Conservation (phyloP, 768 basidiomycete species). For the Psilocybe cyanescens region DNA sequence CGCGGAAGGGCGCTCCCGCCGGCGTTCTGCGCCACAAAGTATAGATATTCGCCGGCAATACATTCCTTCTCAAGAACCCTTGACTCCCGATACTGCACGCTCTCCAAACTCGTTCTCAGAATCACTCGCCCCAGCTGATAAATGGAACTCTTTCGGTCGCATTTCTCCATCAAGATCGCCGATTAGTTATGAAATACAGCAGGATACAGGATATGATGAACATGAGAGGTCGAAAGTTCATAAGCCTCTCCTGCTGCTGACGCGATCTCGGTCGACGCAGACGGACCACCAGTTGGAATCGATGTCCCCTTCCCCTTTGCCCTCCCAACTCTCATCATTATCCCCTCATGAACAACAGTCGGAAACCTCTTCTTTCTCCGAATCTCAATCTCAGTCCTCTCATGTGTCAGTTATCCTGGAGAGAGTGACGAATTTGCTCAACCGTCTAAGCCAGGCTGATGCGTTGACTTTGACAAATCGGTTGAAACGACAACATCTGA, state of each 20-base stretch:
- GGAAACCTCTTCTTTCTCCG: conserved; percentile 73
- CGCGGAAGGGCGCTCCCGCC: conserved; percentile 19
- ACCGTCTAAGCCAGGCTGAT: conserved; percentile 73
- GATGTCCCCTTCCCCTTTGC: conserved; percentile 34
- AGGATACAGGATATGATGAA: conserved; percentile 32
- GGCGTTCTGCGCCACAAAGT: conserved; percentile 17
- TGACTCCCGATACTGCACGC: conserved; percentile 49
- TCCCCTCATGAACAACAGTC: conserved; percentile 66
- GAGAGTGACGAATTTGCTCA: conserved; percentile 59
- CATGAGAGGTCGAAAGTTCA: conserved; percentile 42
- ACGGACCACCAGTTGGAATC: conserved; percentile 51
- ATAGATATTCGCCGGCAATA: conserved; percentile 17
- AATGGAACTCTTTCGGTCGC: conserved; percentile 29
- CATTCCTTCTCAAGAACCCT: conserved; percentile 34
- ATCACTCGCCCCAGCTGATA: conserved; percentile 37
- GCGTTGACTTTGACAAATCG: conserved; percentile 87
- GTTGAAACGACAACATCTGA: conserved; percentile 87
- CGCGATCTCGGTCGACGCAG: conserved; percentile 69
- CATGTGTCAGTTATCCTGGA: conserved; percentile 63
- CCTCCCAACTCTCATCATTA: conserved; percentile 41
- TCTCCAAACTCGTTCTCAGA: conserved; percentile 46
- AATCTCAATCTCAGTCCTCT: conserved; percentile 54
- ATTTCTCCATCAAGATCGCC: conserved; percentile 36
- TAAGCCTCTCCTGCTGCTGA: conserved; percentile 55
- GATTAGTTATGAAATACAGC: conserved; percentile 50